These are phyloP conservation scores for Citrus mangshanensis DNA, from an alignment of 345 rosid species.

Conservation along the genomic window DNA sequence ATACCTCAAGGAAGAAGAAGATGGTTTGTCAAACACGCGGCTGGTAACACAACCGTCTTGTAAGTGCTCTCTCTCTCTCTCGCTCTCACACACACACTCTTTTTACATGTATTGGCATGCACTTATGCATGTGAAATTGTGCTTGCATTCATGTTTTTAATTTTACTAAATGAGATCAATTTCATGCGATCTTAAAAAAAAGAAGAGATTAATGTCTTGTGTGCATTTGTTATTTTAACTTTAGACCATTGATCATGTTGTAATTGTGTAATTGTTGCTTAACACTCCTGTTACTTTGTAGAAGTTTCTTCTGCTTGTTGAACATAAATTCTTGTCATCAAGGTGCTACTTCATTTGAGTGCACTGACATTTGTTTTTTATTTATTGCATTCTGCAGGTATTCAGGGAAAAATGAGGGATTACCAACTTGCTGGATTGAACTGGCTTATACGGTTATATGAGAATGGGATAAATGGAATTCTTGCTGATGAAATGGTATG, in stretches of 20 bases:
- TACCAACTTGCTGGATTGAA: slow-evolving; percentile 96
- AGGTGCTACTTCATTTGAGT: not conserved
- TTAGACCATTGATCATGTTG: not conserved
- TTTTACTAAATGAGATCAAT: not conserved
- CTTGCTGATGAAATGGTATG: slow-evolving; percentile 96
- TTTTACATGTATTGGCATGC: not conserved
- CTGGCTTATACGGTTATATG: slow-evolving; percentile 94
- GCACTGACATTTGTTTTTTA: not conserved
- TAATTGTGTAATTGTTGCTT: not conserved
- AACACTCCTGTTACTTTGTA: not conserved
- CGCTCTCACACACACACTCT: no score
- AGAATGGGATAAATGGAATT: slow-evolving; percentile 96
- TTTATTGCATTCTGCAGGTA: slow-evolving; percentile 44
- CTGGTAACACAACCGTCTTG: slow-evolving; percentile 94
- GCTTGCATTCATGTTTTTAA: not conserved
- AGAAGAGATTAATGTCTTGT: no score
- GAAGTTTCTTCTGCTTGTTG: not conserved
- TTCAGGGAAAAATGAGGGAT: slow-evolving; percentile 97
- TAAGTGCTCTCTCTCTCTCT: slow-evolving; percentile 27
- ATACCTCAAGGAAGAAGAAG: slow-evolving; percentile 94
- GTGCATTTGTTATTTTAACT: not conserved
- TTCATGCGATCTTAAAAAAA: not conserved
- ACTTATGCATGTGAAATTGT: not conserved
- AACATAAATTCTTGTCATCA: not conserved
- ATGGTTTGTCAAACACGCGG: slow-evolving; percentile 73